A percentile compares a stretch with the other conserved stretches of the same genome.
Conservation (phyloP, 768 basidiomycete species). For the Macrocybe gigantea region DNA sequence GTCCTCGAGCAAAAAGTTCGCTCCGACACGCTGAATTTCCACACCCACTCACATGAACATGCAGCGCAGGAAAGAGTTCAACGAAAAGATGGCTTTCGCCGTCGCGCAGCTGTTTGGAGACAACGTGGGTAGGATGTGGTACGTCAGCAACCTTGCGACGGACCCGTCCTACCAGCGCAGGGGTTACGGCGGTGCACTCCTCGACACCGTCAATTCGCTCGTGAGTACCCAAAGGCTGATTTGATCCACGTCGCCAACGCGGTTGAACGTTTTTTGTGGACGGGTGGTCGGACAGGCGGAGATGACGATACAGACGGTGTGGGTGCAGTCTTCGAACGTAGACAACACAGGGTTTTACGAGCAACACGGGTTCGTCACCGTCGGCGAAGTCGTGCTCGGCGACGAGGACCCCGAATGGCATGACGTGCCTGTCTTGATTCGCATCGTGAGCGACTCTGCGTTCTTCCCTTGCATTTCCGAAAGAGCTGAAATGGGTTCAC, state of each 20-base stretch:
- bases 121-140: conserved; percentile 22
- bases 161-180: conserved; percentile 18
- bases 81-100: conserved; percentile 15
- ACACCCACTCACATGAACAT: too few species aligned
- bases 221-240: conserved; percentile 10
- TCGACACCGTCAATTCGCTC: conserved; percentile 16
- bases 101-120: conserved; percentile 15
- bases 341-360: conserved; percentile 18
- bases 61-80: conserved; percentile 15
- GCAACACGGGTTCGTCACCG: conserved; percentile 15
- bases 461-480: too few species aligned
- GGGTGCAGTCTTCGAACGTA: conserved; percentile 21
- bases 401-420: conserved; percentile 25
- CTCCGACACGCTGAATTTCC: background rate
- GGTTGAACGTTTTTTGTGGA: background rate
- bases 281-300: conserved; percentile 20
- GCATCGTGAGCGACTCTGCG: conserved; percentile 19
- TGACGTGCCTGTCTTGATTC: conserved; percentile 18
- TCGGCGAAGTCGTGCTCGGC: conserved; percentile 19
- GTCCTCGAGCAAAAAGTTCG: background rate
- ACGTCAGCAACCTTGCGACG: conserved; percentile 21
- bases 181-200: conserved; percentile 24
- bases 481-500: too few species aligned
- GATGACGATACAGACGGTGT: conserved; percentile 14
- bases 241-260: background rate